These are phyloP conservation scores for Incumbomyces delicatus DNA, from an alignment of 2,329 filamentous ascomycete species.

Conservation along the genomic window DNA sequence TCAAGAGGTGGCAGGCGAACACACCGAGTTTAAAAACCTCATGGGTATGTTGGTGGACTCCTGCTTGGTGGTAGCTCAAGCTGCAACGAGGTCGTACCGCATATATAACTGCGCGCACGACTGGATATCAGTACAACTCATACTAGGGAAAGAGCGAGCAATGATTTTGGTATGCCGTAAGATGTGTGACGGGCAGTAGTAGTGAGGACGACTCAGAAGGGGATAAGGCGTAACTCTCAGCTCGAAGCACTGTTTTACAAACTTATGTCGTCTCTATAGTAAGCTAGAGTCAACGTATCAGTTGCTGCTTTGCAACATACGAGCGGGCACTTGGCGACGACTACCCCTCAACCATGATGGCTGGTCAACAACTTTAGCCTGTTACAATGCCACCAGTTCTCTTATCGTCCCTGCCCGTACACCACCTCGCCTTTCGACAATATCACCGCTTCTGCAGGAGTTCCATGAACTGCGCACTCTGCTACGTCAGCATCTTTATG, in stretches of 20 bases:
- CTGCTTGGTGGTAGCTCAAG: conserved; percentile 10
- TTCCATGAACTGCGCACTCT: too few relatives aligned
- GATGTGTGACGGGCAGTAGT: conserved; percentile 7
- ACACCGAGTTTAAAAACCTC: conserved; percentile 8
- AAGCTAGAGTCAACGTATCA: conserved; percentile 19
- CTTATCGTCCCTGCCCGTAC: too few relatives aligned
- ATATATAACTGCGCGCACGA: conserved; percentile 16
- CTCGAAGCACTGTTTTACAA: conserved; percentile 20
- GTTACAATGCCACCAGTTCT: too few relatives aligned
- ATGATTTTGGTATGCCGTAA: conserved; percentile 10
- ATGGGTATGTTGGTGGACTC: conserved; percentile 10
- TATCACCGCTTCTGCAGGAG: too few relatives aligned
- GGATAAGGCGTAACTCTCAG: conserved; percentile 17
- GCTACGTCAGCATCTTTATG: too few relatives aligned
- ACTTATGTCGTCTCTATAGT: conserved; percentile 18
- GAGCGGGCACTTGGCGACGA: conserved; percentile 7
- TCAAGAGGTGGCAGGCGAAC: not conserved
- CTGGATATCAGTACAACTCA: conserved; percentile 12
- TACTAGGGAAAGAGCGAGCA: conserved; percentile 3
- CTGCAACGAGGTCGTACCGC: conserved; percentile 3
- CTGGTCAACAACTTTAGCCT: too few relatives aligned
- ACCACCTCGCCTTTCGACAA: too few relatives aligned
- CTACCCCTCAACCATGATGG: too few relatives aligned
- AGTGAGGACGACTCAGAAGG: conserved; percentile 6
- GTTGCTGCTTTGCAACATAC: conserved; percentile 14